phyloP scores from a whole-genome alignment of 768 basidiomycete species.

The Suillus cothurnatus region DNA sequence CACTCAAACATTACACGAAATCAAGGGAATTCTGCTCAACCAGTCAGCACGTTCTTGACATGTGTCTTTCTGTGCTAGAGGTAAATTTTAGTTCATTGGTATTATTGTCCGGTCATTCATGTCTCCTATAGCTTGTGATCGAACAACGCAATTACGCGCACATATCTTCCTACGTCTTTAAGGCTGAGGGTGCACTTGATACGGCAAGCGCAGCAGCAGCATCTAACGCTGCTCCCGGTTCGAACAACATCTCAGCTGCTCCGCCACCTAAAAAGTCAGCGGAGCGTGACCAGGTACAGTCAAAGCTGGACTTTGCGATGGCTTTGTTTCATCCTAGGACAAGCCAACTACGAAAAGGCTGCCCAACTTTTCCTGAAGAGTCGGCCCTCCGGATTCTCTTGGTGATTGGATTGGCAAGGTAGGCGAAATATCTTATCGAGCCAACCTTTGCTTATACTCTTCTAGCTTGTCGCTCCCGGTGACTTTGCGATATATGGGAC shows the following conservation, averaged over 20 bases:
- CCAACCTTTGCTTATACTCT: background rate
- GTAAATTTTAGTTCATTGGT: slow-evolving; percentile 37
- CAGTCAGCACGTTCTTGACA: slow-evolving; percentile 89
- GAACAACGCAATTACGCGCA: slow-evolving; percentile 88
- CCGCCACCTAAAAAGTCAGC: slow-evolving; percentile 48
- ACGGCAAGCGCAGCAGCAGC: slow-evolving; percentile 44
- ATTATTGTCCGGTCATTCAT: background rate
- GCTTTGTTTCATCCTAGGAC: slow-evolving; percentile 76
- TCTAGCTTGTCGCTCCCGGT: slow-evolving; percentile 70
- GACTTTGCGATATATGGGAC: slow-evolving; percentile 90
- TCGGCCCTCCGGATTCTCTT: slow-evolving; percentile 65
- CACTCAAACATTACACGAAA: slow-evolving; percentile 86
- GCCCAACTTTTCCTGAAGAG: slow-evolving; percentile 70
- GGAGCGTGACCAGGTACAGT: slow-evolving; percentile 65
- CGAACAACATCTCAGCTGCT: slow-evolving; percentile 15
- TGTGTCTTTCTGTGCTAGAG: slow-evolving; percentile 84
- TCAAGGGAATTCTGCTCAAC: slow-evolving; percentile 92
- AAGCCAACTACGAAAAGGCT: slow-evolving; percentile 78
- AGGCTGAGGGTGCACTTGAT: slow-evolving; percentile 91
- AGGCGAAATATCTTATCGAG: slow-evolving; percentile 10
- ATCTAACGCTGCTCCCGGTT: slow-evolving; percentile 32
- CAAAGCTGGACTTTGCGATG: slow-evolving; percentile 80
- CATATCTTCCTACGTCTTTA: slow-evolving; percentile 90
- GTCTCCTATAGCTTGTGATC: slow-evolving; percentile 62
- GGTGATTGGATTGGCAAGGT: slow-evolving; percentile 82